Evolutionary conservation across 73 alveolate genomes (phyloP).

Genomic region (Symbiodinium natans): DNA sequence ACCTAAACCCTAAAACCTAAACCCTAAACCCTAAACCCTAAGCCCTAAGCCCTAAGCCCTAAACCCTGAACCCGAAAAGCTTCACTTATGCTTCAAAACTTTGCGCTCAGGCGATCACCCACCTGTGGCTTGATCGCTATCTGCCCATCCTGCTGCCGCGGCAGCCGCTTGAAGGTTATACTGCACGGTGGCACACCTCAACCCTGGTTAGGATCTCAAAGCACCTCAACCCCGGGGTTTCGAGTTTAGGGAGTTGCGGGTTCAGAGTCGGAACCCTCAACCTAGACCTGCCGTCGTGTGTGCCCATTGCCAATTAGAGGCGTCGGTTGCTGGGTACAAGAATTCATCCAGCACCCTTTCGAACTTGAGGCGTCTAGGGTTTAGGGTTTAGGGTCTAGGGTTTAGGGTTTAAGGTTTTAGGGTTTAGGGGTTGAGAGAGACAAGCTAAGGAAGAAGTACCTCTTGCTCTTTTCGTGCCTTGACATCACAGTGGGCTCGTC

Average conservation of each 20-base stretch:
- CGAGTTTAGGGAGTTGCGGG: not conserved
- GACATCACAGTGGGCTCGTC: no score
- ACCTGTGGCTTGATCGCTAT: not conserved
- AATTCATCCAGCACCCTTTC: no score
- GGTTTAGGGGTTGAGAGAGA: not conserved
- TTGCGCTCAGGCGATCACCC: not conserved
- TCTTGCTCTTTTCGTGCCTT: not conserved
- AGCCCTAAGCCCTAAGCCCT: no score
- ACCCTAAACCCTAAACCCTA: not conserved
- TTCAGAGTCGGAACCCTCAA: no score
- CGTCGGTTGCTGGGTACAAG: no score
- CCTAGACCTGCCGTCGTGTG: no score
- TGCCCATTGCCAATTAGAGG: no score
- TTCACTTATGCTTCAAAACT: no score
- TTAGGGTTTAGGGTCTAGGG: not conserved
- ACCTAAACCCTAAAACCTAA: not conserved
- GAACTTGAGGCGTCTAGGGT: not conserved
- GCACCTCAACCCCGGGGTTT: not conserved
- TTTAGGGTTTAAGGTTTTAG: no score
- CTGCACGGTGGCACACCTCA: no score
- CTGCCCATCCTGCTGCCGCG: not conserved
- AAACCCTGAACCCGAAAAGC: not conserved
- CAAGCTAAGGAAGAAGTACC: not conserved
- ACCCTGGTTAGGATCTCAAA: no score
- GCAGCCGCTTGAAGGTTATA: not conserved